Evolutionary conservation across 2,329 filamentous ascomycete genomes (phyloP).

Genomic region (Penicillium sp.): DNA sequence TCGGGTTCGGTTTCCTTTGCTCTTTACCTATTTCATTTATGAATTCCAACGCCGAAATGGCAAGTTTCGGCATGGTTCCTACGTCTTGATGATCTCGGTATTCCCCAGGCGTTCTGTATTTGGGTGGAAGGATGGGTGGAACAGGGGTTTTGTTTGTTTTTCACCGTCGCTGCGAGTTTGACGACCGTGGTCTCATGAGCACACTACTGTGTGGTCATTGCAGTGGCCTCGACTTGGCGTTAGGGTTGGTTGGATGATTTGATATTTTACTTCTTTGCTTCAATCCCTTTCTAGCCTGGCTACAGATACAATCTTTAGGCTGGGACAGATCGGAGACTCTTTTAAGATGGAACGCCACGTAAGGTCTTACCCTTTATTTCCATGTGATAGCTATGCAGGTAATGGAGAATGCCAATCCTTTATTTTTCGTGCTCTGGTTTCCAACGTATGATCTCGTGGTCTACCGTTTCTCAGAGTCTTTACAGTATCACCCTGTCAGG

Average conservation of each 20-base stretch:
- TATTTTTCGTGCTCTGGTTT: not conserved
- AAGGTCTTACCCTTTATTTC: not conserved
- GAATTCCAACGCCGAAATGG: not conserved
- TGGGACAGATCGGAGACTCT: not conserved
- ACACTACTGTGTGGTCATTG: not conserved
- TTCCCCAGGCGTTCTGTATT: slow-evolving; percentile 8
- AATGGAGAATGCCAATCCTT: slow-evolving; percentile 20
- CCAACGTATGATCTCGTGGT: not conserved
- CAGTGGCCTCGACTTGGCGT: slow-evolving; percentile 4
- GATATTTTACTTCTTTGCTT: slow-evolving; percentile 6
- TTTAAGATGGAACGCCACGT: not conserved
- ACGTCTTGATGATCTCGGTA: slow-evolving; percentile 2
- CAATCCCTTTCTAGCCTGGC: not conserved
- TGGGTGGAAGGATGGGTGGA: not conserved
- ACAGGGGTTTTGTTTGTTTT: not conserved
- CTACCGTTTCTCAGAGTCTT: not conserved
- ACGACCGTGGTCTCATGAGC: not conserved
- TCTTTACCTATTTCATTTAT: not conserved
- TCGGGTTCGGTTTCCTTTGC: not conserved
- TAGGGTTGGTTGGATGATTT: slow-evolving; percentile 5
- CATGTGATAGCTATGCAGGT: slow-evolving; percentile 13
- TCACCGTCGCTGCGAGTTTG: not conserved
- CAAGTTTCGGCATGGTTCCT: slow-evolving; percentile 1
- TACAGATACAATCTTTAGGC: not conserved
- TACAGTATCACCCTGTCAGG: slow-evolving; percentile 14